Conservation (phyloP, 1,139 yeast species). For the Diutina pseudorugosa region DNA sequence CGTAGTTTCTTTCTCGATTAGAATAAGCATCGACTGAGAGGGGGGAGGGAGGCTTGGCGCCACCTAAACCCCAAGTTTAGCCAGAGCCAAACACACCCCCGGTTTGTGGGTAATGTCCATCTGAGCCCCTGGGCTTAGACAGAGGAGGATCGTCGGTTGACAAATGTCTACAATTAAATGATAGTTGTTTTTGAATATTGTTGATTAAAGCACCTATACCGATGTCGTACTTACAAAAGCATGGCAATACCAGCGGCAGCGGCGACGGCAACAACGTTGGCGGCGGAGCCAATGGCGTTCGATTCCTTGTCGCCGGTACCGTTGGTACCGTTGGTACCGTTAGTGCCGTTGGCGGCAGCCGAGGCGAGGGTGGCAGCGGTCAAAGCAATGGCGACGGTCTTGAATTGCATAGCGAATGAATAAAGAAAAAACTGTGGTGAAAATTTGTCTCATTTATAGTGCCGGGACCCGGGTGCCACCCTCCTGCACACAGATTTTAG, state of each 20-base stretch:
- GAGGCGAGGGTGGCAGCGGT: conserved; percentile 33
- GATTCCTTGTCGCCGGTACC: neutral
- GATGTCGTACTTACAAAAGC: conserved; percentile 1
- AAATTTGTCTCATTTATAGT: neutral
- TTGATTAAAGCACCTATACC: neutral
- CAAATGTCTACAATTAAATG: neutral
- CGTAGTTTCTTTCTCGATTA: too few species aligned
- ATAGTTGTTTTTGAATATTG: neutral
- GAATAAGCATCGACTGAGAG: too few species aligned
- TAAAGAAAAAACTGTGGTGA: neutral
- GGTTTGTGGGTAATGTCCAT: too few species aligned
- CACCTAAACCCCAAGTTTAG: too few species aligned
- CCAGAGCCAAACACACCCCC: too few species aligned
- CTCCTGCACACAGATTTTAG: neutral
- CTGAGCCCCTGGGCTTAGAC: neutral
- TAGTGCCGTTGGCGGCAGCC: conserved; percentile 11
- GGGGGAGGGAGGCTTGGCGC: too few species aligned
- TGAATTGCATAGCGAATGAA: conserved; percentile 27
- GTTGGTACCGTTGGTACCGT: conserved; percentile 20
- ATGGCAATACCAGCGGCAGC: conserved; percentile 4
- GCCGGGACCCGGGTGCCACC: neutral
- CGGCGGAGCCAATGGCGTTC: neutral
- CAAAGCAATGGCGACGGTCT: conserved; percentile 31
- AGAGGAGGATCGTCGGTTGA: too few species aligned
- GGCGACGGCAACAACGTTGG: conserved; percentile 1